A percentile compares a stretch with the other conserved stretches of the same genome.
Conservation (phyloP, 805 yeast genomes). For the Barnettozyma botsteinii region DNA sequence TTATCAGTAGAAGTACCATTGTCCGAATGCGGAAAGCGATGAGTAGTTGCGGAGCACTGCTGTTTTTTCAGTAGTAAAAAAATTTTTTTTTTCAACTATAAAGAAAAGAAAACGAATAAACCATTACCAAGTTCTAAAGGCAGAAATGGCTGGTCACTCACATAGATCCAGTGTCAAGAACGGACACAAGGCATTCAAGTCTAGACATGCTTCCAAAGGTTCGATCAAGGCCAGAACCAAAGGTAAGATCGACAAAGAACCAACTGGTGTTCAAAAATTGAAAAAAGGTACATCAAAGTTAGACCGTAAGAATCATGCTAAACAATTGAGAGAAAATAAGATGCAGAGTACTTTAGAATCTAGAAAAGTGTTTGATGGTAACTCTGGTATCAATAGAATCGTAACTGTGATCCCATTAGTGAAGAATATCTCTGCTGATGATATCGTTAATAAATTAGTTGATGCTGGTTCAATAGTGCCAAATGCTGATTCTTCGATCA, state of each 20-base stretch:
- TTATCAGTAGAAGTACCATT: no score
- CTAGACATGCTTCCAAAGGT: conserved; percentile 87
- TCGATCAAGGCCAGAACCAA: conserved; percentile 72
- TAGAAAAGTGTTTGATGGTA: conserved; percentile 74
- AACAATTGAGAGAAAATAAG: conserved; percentile 72
- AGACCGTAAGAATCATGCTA: conserved; percentile 73
- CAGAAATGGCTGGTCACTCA: conserved; percentile 65
- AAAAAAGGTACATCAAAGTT: conserved; percentile 35
- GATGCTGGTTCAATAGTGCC: conserved; percentile 30
- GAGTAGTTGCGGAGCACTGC: conserved; percentile 1
- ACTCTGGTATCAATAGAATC: conserved; percentile 75
- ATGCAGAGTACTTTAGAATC: conserved; percentile 51
- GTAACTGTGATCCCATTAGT: conserved; percentile 79
- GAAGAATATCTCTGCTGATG: conserved; percentile 53
- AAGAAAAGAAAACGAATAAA: background rate
- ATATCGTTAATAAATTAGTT: conserved; percentile 48
- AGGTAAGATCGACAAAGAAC: conserved; percentile 80
- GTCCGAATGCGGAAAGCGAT: background rate
- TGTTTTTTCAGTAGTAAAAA: background rate
- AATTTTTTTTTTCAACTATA: background rate
- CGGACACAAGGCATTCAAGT: conserved; percentile 85
- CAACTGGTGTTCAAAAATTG: conserved; percentile 27
- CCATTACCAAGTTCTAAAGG: background rate
- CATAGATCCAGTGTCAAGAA: conserved; percentile 83
- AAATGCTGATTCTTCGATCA: conserved; percentile 28